Evolutionary conservation across 257 asterid genomes (phyloP), one percentile per base, ranked within the genome.

Genomic region (Henckelia pumila): DNA sequence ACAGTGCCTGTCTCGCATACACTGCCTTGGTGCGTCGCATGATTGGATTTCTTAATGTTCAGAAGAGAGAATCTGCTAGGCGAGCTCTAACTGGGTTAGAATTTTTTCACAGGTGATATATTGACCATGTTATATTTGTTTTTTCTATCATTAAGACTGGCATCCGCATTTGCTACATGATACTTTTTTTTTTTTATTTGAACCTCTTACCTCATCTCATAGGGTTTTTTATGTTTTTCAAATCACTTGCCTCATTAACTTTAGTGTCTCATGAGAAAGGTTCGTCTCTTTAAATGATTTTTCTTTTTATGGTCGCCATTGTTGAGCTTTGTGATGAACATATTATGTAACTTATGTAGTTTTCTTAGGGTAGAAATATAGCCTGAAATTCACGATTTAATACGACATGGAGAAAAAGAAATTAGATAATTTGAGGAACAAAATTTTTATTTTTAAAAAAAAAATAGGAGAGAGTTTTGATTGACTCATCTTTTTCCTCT

Each of bases 1-100:
- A 93, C 78, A 88, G 99, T 84, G 99, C 99, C 61, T 90, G 95
- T 77, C 97, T 88, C 40, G 94, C 99, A 26, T 93, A 88, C 73
- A 93, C 97, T 77, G 92, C 99, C 68, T 80, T 93, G 87, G 86
- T 90, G 57, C 96, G 97, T 29, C 97, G 99, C 75, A 90, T 86
- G 94, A 55, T 93, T 88, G 99, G 99, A 57, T 93, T 93, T 81
- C 92, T 93, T 23, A 93, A 93, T 73, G 83, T 93, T 61, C 97
- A 81, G 75, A 93, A 88, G 81, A 89, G 97, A 77, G 97, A 87
- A 76, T 90, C 97, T 40, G 88, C 79, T n/a, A 84, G 95, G 82
- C 96, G 97, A 59, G 84, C 96, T 69, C 67, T 90, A 56, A 88
- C 96, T 23, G 99, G 96, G 77, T 84, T 93, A 75, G 99, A 93